Evolutionary conservation across 2,329 filamentous ascomycete genomes (phyloP).

Genomic region (Pezicula rhizophila): DNA sequence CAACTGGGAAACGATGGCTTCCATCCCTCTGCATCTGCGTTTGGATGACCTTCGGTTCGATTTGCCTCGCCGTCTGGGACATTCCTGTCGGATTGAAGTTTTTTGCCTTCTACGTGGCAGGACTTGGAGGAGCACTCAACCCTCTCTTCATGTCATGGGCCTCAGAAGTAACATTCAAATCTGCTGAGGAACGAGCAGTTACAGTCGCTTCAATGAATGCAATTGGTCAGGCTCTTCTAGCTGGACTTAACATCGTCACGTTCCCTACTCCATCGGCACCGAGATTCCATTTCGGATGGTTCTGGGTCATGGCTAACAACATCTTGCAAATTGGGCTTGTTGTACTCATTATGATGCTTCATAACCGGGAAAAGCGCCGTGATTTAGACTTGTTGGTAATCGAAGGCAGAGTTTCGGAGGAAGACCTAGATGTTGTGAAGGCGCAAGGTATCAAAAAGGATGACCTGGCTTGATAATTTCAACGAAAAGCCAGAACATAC

Average conservation of each 20-base stretch:
- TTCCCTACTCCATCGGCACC: slow-evolving; percentile 4
- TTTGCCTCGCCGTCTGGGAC: slow-evolving; percentile 26
- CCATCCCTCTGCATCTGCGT: slow-evolving; percentile 5
- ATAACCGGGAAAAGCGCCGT: slow-evolving; percentile 3
- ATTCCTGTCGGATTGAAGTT: slow-evolving; percentile 27
- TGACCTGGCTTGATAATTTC: not conserved
- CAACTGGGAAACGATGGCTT: slow-evolving; percentile 8
- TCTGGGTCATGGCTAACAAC: slow-evolving; percentile 7
- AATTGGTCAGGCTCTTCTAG: slow-evolving; percentile 26
- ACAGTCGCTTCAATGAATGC: slow-evolving; percentile 32
- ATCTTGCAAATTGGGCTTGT: slow-evolving; percentile 2
- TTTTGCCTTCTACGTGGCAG: slow-evolving; percentile 27
- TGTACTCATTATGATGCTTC: slow-evolving; percentile 5
- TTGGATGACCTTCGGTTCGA: slow-evolving; percentile 20
- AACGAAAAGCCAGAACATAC: not conserved
- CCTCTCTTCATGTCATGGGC: slow-evolving; percentile 29
- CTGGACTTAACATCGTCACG: slow-evolving; percentile 16
- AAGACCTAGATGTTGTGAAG: not conserved
- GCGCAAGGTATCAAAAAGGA: slow-evolving; percentile 3
- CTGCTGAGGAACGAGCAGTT: slow-evolving; percentile 27
- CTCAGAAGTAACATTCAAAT: slow-evolving; percentile 26
- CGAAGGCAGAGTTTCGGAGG: not conserved
- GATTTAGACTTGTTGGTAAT: slow-evolving; percentile 1
- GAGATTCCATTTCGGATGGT: slow-evolving; percentile 7
- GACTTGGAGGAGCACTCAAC: slow-evolving; percentile 27